These are phyloP conservation scores for Dichomitus squalens DNA, from an alignment of 1,284 basidiomycete species.

Conservation along the genomic window DNA sequence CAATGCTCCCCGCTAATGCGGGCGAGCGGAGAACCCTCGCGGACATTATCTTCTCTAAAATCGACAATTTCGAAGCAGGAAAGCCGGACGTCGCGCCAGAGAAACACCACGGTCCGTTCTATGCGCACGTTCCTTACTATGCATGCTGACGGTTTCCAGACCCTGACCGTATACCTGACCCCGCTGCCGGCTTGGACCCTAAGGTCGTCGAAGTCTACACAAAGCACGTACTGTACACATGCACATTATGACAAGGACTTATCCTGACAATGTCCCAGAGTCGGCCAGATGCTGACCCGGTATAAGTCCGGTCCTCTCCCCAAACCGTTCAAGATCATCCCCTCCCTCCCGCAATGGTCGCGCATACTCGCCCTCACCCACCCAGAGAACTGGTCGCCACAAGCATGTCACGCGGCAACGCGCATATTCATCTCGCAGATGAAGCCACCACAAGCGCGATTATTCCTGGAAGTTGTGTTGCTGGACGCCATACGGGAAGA, in stretches of 20 bases:
- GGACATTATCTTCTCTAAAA: slow-evolving; percentile 94
- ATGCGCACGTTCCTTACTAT: slow-evolving; percentile 3
- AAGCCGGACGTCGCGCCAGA: slow-evolving; percentile 57
- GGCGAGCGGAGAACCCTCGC: slow-evolving; percentile 86
- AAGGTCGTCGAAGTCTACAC: slow-evolving; percentile 95
- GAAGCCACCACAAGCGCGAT: slow-evolving; percentile 94
- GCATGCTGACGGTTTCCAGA: slow-evolving; percentile 39
- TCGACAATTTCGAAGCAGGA: slow-evolving; percentile 62
- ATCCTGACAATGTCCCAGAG: slow-evolving; percentile 48
- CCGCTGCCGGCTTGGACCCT: slow-evolving; percentile 93
- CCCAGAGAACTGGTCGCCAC: slow-evolving; percentile 94
- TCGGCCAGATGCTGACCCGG: slow-evolving; percentile 84
- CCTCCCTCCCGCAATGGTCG: slow-evolving; percentile 95
- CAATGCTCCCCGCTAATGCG: slow-evolving; percentile 72
- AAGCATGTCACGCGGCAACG: slow-evolving; percentile 93
- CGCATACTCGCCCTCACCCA: slow-evolving; percentile 92
- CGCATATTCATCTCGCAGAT: slow-evolving; percentile 96
- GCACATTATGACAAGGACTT: neutral
- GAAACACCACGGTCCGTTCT: slow-evolving; percentile 52
- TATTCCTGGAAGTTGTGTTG: slow-evolving; percentile 92
- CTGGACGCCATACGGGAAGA: slow-evolving; percentile 92
- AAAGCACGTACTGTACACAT: slow-evolving; percentile 60
- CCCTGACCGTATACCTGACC: slow-evolving; percentile 70
- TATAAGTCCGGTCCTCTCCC: slow-evolving; percentile 97
- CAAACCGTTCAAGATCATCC: slow-evolving; percentile 98